Evolutionary conservation across 1,139 yeast genomes (phyloP), one percentile per base, ranked within the genome.

Genomic region (Hansenula sp.): DNA sequence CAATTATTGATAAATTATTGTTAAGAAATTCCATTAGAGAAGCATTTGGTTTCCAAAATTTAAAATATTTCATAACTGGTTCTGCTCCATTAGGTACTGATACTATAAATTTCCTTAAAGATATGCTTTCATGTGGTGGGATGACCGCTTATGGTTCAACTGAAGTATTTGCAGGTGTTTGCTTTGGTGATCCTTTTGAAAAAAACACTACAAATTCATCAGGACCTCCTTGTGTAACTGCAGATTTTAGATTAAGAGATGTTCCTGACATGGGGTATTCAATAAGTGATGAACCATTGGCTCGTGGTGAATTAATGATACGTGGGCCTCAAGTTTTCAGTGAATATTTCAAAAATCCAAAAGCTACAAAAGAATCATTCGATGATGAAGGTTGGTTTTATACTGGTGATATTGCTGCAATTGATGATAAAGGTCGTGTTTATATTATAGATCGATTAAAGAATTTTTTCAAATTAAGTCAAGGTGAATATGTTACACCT

Each of bases 401-500:
- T 39, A 79, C 87, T 29, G 87, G 87, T 41, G 87, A 81, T 59
- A 73, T 81, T 50, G 86, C 81, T n/a, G 63, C 67, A 44, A 60
- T 80, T 42, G 72, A 67, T 38, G 51, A 54, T 2, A 60, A 65
- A 7, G 83, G 82, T 28, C 68, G 79, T 43, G 60, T 81, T 21
- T 69, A 55, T 51, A 77, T 81, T 46, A 71, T 81, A 53, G 87
- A 81, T 56, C 68, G 87, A 47, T 84, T 80, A 40, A 81, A 81
- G 67, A 81, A 80, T 63, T 80, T 81, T 65, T 81, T 80, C 71
- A 81, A 81, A 64, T 70, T 81, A 52, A 73, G 85, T 4, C 87
- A 81, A 62, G 87, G 87, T 48, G 87, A 81, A 60, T 81, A 80
- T 60, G 74, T 81, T 41, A 79, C 85, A n/a, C 86, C 86, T 3